Percentiles rank a stretch among this genome's conserved stretches.
These are phyloP conservation scores for Exserohilum rostratum DNA, from an alignment of 2,329 filamentous ascomycete genomes.

Conservation along the genomic window DNA sequence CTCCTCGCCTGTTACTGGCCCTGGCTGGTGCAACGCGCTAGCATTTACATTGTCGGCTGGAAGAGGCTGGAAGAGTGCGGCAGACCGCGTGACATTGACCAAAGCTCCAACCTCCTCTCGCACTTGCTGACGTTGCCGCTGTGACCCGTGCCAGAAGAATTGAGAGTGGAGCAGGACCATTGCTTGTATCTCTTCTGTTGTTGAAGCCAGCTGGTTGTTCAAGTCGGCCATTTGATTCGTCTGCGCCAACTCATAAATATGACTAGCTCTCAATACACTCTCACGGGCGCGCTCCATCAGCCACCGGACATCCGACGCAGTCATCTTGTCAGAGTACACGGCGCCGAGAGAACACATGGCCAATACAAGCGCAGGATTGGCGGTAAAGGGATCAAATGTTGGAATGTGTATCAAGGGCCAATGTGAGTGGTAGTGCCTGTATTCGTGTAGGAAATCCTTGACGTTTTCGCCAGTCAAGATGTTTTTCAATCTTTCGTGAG, in stretches of 20 bases:
- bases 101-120: constrained; percentile 64
- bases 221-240: constrained; percentile 49
- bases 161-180: constrained; percentile 67
- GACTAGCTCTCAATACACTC: constrained; percentile 63
- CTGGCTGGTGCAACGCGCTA: constrained; percentile 68
- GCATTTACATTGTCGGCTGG: constrained; percentile 55
- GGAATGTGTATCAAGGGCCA: constrained; percentile 75
- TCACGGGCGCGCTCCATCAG: constrained; percentile 69
- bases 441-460: constrained; percentile 72
- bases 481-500: constrained; percentile 58
- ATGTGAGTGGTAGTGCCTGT: constrained; percentile 74
- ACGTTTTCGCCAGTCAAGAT: constrained; percentile 72
- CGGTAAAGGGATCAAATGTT: constrained; percentile 70
- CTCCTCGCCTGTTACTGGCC: constrained; percentile 49
- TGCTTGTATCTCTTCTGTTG: constrained; percentile 71
- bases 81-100: constrained; percentile 62
- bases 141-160: constrained; percentile 73
- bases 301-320: constrained; percentile 66
- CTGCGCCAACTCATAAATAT: constrained; percentile 53
- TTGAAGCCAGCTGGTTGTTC: constrained; percentile 46
- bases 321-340: constrained; percentile 71
- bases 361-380: constrained; percentile 70
- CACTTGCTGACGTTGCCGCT: constrained; percentile 67
- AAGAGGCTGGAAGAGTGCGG: constrained; percentile 63
- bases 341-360: constrained; percentile 76